phyloP scores from a whole-genome alignment of 176 grass and related monocot species.

The Carex myosuroides region DNA sequence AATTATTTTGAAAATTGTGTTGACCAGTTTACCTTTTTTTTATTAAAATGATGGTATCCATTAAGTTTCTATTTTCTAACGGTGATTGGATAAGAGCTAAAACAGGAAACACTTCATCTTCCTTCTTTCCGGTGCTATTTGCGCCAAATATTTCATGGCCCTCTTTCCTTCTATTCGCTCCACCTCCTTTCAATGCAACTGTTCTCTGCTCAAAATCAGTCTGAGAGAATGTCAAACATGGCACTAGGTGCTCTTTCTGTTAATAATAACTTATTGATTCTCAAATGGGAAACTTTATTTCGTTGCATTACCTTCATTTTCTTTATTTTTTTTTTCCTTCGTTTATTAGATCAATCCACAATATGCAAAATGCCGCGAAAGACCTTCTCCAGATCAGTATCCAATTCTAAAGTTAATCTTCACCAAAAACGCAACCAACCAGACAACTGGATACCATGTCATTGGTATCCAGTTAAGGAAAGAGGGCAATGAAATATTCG shows the following conservation, averaged over 20 bases:
- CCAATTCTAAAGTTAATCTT: constrained; percentile 28
- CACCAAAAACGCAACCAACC: constrained; percentile 1
- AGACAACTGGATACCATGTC: constrained; percentile 27
- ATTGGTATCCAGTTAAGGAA: background rate
- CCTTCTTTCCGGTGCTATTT: too few relatives aligned
- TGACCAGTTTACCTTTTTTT: too few relatives aligned
- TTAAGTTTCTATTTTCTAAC: too few relatives aligned
- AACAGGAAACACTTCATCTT: too few relatives aligned
- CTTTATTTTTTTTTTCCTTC: background rate
- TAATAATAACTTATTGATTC: background rate
- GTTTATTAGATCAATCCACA: constrained; percentile 28
- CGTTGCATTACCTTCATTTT: background rate
- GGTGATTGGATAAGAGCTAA: too few relatives aligned
- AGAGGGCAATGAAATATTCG: too few relatives aligned
- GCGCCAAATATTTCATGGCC: too few relatives aligned
- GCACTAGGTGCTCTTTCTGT: background rate
- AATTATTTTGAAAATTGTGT: too few relatives aligned
- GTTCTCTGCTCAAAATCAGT: background rate
- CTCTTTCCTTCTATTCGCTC: too few relatives aligned
- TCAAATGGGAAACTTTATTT: background rate
- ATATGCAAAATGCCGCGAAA: constrained; percentile 26
- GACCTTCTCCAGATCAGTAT: constrained; percentile 23
- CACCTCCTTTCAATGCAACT: background rate
- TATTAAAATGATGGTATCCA: too few relatives aligned
- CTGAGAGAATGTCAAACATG: background rate